Conservation (phyloP, 768 basidiomycete species). For the Kwoniella pini region DNA sequence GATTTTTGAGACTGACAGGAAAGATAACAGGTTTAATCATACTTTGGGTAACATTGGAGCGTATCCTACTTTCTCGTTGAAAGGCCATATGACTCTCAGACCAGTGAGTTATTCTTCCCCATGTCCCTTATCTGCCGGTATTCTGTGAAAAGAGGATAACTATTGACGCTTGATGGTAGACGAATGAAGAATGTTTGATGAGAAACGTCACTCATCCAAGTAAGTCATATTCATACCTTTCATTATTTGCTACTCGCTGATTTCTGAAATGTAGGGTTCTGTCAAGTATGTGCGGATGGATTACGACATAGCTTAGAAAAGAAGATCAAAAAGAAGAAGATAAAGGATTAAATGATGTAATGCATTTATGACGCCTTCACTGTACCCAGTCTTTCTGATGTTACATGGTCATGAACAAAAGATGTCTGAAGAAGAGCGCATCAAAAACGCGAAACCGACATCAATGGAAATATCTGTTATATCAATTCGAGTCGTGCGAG, state of each 20-base stretch:
- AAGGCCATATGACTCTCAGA: constrained; percentile 41
- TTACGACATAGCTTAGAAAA: neutral
- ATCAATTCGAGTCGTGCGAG: too few relatives aligned
- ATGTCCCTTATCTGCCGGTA: neutral
- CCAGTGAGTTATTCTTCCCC: constrained; percentile 31
- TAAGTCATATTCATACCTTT: constrained; percentile 19
- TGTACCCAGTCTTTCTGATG: too few relatives aligned
- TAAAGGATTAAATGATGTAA: neutral
- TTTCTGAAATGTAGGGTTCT: neutral
- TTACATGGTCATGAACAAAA: too few relatives aligned
- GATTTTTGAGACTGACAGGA: neutral
- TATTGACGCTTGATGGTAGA: constrained; percentile 17
- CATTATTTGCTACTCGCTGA: neutral
- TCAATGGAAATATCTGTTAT: too few relatives aligned
- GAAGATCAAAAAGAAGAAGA: neutral
- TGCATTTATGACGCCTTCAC: too few relatives aligned
- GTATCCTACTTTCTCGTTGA: constrained; percentile 42
- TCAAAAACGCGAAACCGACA: too few relatives aligned
- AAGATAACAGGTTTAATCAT: constrained; percentile 36
- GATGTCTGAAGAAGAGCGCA: too few relatives aligned
- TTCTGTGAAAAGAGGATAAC: neutral
- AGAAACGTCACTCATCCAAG: constrained; percentile 48
- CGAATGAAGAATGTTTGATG: constrained; percentile 52
- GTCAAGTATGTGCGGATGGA: neutral
- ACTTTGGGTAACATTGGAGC: constrained; percentile 43